Evolutionary conservation across 23 red algal genomes (phyloP), one percentile per base, ranked within the genome.

Genomic region (Gracilaria gracilis): DNA sequence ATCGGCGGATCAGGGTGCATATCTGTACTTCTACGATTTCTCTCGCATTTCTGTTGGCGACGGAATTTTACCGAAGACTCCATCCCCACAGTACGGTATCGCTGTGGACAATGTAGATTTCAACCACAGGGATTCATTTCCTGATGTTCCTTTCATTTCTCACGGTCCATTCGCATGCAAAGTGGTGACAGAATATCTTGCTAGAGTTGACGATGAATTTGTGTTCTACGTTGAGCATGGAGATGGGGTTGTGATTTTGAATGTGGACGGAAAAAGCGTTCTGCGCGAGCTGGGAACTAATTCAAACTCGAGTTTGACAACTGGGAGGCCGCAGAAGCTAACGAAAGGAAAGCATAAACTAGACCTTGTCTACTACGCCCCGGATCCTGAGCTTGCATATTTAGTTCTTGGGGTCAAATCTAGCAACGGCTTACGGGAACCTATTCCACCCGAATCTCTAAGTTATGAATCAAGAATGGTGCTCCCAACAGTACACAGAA

Each of bases 1-100:
- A 23, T 86, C 83, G 20, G 66, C 57, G 15, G 66, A 86, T 37
- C 83, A 86, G 28, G 83, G 83, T 36, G 83, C 65, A 24, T 86
- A 86, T 50, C 29, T 86, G 64, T 86, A 86, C 66, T 86, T 86
- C 37, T 86, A 86, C 65, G 83, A 86, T 47, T 57, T 86, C 20
- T 86, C 83, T 48, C 49, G 59, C 24, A 42, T 44, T 31, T 47
- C 83, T 29, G 25, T 86, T 3, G 67, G 48, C 21, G 47, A 50
- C 16, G 83, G 67, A 24, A 46, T 23, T 64, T 25, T 86, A 9
- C 83, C 83, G 32, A 44, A 55, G 2, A 86, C 71, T 75, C 83
- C 65, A 4, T 31, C 58, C 1, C 59, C 83, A 20, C 59, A 71
- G 44, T 74, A 54, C 31, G 83, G 83, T 21, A 44, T 86, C 31